A percentile compares a stretch with the other conserved stretches of the same genome.
These are phyloP conservation scores for Obelidium mucronatum DNA, from an alignment of 192 early-diverging fungal genomes.

Conservation along the genomic window DNA sequence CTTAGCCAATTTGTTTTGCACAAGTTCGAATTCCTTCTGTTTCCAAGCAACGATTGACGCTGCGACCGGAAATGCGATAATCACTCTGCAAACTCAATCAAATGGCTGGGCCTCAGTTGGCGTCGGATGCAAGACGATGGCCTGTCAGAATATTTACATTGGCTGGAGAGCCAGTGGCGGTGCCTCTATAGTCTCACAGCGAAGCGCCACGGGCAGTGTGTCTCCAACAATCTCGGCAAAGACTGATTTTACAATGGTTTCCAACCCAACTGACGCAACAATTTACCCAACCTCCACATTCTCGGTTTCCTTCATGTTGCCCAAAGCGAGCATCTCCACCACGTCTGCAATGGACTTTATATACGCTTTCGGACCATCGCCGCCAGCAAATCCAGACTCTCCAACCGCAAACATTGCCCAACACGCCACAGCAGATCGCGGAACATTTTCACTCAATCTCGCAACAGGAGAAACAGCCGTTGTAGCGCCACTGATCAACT, in stretches of 20 bases:
- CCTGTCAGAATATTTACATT: constrained; percentile 37
- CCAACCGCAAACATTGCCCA: constrained; percentile 2
- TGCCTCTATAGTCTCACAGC: constrained; percentile 30
- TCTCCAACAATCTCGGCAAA: constrained; percentile 18
- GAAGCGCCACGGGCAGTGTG: constrained; percentile 30
- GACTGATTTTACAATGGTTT: constrained; percentile 10
- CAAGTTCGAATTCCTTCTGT: constrained; percentile 8
- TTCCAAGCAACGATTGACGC: constrained; percentile 7
- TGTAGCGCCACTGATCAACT: not conserved
- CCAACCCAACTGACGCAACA: not conserved
- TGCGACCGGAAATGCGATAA: not conserved
- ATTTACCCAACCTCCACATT: constrained; percentile 19
- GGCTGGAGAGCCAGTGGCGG: constrained; percentile 38
- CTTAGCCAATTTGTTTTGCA: constrained; percentile 1
- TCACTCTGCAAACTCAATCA: constrained; percentile 13
- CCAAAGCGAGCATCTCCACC: not conserved
- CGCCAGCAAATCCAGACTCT: constrained; percentile 9
- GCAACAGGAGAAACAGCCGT: constrained; percentile 18
- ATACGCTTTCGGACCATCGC: constrained; percentile 26
- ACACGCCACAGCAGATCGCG: constrained; percentile 12
- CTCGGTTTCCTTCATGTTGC: constrained; percentile 20
- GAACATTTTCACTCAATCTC: constrained; percentile 22
- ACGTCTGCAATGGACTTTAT: constrained; percentile 32
- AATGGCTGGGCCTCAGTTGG: constrained; percentile 42
- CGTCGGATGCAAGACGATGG: constrained; percentile 38